Evolutionary conservation across 495 filamentous ascomycete genomes (phyloP).

Genomic region (Neurospora sp.): DNA sequence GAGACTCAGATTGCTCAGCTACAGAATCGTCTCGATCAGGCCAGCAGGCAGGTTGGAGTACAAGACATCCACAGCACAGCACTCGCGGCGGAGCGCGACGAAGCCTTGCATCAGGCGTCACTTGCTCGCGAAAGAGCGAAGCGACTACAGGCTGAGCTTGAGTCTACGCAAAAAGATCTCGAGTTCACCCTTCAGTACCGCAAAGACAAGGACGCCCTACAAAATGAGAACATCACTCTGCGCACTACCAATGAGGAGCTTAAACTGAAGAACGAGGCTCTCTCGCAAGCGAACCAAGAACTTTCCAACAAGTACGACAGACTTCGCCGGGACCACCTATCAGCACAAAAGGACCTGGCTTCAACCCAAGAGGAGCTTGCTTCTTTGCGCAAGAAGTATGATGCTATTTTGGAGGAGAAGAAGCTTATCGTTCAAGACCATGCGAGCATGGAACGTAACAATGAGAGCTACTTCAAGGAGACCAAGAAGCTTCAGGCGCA

Average conservation of each 20-base stretch:
- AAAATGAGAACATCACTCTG: constrained; percentile 26
- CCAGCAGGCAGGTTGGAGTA: constrained; percentile 34
- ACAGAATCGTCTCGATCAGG: constrained; percentile 33
- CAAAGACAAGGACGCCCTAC: constrained; percentile 22
- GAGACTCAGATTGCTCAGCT: constrained; percentile 33
- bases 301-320: constrained; percentile 24
- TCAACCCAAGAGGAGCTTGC: constrained; percentile 26
- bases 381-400: constrained; percentile 20
- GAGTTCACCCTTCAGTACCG: constrained; percentile 21
- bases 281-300: constrained; percentile 17
- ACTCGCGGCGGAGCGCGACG: constrained; percentile 35
- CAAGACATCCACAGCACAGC: constrained; percentile 37
- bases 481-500: constrained; percentile 35
- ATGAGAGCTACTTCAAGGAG: constrained; percentile 36
- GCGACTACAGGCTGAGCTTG: constrained; percentile 32
- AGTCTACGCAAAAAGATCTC: constrained; percentile 26
- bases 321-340: constrained; percentile 27
- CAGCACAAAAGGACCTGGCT: constrained; percentile 25
- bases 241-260: constrained; percentile 24
- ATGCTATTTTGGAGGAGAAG: constrained; percentile 28
- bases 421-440: constrained; percentile 29
- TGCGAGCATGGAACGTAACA: constrained; percentile 33
- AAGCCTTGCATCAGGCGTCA: constrained; percentile 32
- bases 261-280: constrained; percentile 16
- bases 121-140: constrained; percentile 34